A percentile compares a stretch with the other conserved stretches of the same genome.
Evolutionary conservation across 805 yeast species (phyloP).

Genomic region (Saturnispora besseyi): DNA sequence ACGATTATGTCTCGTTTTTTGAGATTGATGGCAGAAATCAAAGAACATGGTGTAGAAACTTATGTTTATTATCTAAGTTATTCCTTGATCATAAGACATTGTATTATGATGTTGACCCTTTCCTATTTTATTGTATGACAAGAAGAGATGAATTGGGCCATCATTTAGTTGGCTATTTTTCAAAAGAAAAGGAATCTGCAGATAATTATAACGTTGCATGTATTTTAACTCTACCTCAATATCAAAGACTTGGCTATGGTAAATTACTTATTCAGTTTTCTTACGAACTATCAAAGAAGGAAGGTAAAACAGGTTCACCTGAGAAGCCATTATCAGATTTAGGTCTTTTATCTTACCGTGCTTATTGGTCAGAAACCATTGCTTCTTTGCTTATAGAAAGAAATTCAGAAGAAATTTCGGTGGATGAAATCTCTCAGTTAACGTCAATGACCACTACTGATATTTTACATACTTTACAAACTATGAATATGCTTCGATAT

Average conservation of each 20-base stretch:
- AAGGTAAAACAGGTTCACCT: constrained; percentile 89
- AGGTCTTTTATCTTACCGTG: constrained; percentile 88
- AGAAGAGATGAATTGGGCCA: constrained; percentile 83
- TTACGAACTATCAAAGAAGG: constrained; percentile 80
- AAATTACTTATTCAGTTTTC: constrained; percentile 87
- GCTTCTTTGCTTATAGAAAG: constrained; percentile 63
- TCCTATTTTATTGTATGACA: constrained; percentile 93
- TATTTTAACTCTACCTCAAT: constrained; percentile 90
- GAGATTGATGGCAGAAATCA: constrained; percentile 97
- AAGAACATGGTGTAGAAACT: constrained; percentile 93
- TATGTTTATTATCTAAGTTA: constrained; percentile 81
- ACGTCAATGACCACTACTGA: constrained; percentile 97
- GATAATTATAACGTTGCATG: constrained; percentile 96
- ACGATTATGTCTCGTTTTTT: constrained; percentile 85
- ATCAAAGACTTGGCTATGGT: constrained; percentile 93
- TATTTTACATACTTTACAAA: constrained; percentile 85
- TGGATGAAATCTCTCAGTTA: constrained; percentile 78
- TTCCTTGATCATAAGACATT: constrained; percentile 93
- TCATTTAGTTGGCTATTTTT: constrained; percentile 92
- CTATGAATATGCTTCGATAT: constrained; percentile 80
- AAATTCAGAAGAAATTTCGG: constrained; percentile 43
- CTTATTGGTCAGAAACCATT: constrained; percentile 91
- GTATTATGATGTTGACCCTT: constrained; percentile 97
- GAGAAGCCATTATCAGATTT: constrained; percentile 95
- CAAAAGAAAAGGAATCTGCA: constrained; percentile 94